Base-by-base conservation (phyloP, 2,329 filamentous ascomycete species). In the Neopestalotiopsis sp. region DNA sequence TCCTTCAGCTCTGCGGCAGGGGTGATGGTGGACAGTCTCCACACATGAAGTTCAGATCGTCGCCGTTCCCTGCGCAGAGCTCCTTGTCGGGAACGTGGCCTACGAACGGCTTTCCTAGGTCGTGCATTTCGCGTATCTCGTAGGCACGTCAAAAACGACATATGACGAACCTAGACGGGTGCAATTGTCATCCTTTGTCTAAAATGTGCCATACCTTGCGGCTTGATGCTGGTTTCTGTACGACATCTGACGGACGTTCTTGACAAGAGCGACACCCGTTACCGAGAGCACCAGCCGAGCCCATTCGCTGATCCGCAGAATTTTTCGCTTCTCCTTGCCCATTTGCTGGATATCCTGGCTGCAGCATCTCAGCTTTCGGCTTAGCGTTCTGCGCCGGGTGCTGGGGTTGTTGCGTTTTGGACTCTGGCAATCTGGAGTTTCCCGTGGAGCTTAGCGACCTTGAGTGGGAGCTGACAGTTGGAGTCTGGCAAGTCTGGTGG, bases 41-140 rank as follows among this genome's bases (percentile, higher is more conserved):
- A 62, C 59, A 38, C n/a, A 20, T 42, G 34, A 62, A 42, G 59
- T 62, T 62, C n/a, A 42, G 59, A 62, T 62, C 59, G 34, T 24
- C 59, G 32, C n/a, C 14, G 14, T 34, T 38, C 59, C 59, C 59
- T 62, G 59, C 59, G 32, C 59, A 14, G 12, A 42, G 24, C 24
- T 34, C 59, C 59, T 62, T 62, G 59, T 62, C 34, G 59, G 20
- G 17, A 38, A 38, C 59, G 59, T 62, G 59, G 59, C 34, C 34
- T n/a, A 38, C 7, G 32, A 42, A 52, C 45, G 45, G n/a, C 45
- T 52, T 20, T 20, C n/a, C 45, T 10, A n/a, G 57, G 57, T 59
- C 20, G 20, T 34, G 24, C 57, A 59, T 30, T 24, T 59, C 57
- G 45, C 45, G 45, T 52, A 52, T 52, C 45, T 52, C 17, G 45